A percentile compares a stretch with the other conserved stretches of the same genome.
Evolutionary conservation across 1,284 basidiomycete genomes (phyloP).

Genomic region (Flammula alnicola): DNA sequence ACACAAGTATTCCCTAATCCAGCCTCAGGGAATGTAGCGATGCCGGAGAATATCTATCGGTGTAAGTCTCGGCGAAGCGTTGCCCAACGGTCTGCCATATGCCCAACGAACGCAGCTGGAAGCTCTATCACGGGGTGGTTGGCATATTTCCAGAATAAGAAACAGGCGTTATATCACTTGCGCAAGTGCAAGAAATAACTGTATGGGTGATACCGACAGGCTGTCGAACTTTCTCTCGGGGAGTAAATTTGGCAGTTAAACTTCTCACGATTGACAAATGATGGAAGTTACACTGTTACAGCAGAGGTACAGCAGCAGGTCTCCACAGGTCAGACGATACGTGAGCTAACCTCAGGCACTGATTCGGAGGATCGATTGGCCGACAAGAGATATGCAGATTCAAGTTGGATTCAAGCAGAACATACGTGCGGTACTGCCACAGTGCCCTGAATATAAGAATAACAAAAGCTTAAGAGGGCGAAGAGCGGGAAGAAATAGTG

Average conservation of each 20-base stretch:
- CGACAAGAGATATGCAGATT: too few relatives aligned
- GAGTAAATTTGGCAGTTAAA: background rate
- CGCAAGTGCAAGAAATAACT: constrained; percentile 5
- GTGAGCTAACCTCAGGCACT: background rate
- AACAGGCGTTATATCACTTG: constrained; percentile 2
- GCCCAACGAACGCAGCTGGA: background rate
- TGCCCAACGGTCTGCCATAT: background rate
- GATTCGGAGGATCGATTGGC: background rate
- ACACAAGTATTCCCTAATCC: background rate
- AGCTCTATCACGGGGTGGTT: background rate
- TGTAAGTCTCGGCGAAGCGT: background rate
- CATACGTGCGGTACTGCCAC: too few relatives aligned
- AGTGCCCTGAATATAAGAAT: too few relatives aligned
- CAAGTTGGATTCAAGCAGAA: too few relatives aligned
- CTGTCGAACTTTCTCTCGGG: background rate
- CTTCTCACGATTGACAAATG: background rate
- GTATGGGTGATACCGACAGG: too few relatives aligned
- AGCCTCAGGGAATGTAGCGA: background rate
- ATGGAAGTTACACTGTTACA: background rate
- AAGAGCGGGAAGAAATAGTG: too few relatives aligned
- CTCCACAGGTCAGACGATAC: background rate
- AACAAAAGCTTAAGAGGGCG: too few relatives aligned
- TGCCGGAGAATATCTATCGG: background rate
- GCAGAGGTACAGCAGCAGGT: background rate
- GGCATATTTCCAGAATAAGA: constrained; percentile 1